Base-by-base conservation (phyloP, 2,329 filamentous ascomycete species). In the Dactylellina sp. region DNA sequence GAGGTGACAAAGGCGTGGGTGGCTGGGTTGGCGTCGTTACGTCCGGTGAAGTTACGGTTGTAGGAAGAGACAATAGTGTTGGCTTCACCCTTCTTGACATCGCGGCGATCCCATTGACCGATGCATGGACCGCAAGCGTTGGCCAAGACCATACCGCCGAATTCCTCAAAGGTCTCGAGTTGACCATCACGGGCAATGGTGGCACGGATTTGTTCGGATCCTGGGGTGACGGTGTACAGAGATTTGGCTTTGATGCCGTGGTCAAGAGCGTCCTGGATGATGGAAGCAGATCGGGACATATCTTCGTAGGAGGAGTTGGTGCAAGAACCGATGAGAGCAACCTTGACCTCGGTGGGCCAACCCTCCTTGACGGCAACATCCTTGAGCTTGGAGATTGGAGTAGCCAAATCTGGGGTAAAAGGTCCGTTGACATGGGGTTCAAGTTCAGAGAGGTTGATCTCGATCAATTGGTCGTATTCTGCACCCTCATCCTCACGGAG, bases 41-140 rank as follows among this genome's bases (percentile, higher is more conserved):
- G 92, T 78, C 94, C 94, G 75, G 94, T 98, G 86, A 99, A 98
- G 89, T 99, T 98, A 84, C 95, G 93, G 90, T 99, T 99, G 89
- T 97, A 99, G 25, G 95, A 98, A 50, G 93, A 97, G 81, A 99
- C 86, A 82, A 99, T 99, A 5, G 93, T 96, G 89, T 99, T 99
- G 80, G 93, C 85, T 79, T 91, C 89, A 78, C 94, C 94, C 88
- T 98, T 97, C 87, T 93, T 91, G 65, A 97, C 92, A 79, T 98
- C 94, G 77, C 85, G 86, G 78, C 95, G 91, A 81, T 97, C 93
- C 95, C 95, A 98, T 84, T 98, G 94, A 76, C 92, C 93, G 82
- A 96, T 93, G 84, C 91, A 95, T 78, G 91, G 91, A 79, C 91
- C 94, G 81, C 95, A 98, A 76, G 95, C 94, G 82, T 98, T 98